Evolutionary conservation across 1,284 basidiomycete species (phyloP).

Genomic region (Porogramme epimiltina): DNA sequence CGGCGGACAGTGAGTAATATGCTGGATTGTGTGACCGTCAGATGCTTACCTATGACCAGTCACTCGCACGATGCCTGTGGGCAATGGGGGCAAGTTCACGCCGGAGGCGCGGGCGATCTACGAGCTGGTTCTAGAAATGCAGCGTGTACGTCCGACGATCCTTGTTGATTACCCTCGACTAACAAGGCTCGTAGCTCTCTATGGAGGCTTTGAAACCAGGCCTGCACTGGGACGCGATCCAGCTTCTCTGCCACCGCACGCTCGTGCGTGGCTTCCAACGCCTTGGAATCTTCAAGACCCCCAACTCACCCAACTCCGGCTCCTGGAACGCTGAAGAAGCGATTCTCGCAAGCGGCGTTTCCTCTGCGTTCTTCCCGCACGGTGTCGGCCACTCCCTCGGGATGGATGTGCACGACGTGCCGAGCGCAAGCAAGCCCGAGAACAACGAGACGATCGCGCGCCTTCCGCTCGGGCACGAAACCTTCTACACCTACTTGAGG

Average conservation of each 20-base stretch:
- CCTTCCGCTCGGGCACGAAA: conserved; percentile 50
- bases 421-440: conserved; percentile 68
- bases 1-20: conserved; percentile 62
- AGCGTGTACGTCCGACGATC: conserved; percentile 52
- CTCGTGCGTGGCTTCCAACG: conserved; percentile 78
- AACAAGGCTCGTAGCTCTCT: conserved; percentile 48
- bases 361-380: conserved; percentile 89
- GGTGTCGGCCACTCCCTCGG: conserved; percentile 89
- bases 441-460: conserved; percentile 52
- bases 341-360: conserved; percentile 75
- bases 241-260: conserved; percentile 78
- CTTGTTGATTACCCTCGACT: not conserved
- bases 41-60: conserved; percentile 35
- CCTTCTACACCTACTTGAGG: conserved; percentile 79
- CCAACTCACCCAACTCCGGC: conserved; percentile 44
- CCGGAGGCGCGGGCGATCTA: conserved; percentile 80
- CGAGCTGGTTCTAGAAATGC: conserved; percentile 86
- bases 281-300: conserved; percentile 83
- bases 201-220: conserved; percentile 69
- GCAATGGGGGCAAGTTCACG: conserved; percentile 88
- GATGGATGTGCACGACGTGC: conserved; percentile 87
- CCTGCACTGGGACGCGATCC: conserved; percentile 84
- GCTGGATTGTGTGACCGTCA: not conserved
- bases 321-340: conserved; percentile 64
- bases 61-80: conserved; percentile 84